phyloP scores from a whole-genome alignment of 768 basidiomycete species.

The Macrolepiota fuliginosa region DNA sequence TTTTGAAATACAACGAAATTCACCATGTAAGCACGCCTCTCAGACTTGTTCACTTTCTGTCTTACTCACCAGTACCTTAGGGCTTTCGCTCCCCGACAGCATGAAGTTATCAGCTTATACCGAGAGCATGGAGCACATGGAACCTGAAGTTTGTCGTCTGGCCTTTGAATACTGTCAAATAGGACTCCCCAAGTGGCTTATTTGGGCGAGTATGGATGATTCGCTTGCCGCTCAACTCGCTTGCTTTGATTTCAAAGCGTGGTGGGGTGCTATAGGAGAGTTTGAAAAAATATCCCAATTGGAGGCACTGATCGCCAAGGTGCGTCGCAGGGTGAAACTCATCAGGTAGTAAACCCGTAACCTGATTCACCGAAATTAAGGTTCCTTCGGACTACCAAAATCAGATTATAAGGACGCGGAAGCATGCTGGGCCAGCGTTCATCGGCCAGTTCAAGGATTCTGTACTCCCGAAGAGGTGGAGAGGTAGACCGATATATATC shows the following conservation, averaged over 20 bases:
- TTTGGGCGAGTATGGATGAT: background rate
- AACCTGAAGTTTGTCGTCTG: background rate
- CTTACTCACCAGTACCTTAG: background rate
- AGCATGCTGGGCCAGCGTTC: too few relatives aligned
- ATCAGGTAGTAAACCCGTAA: too few relatives aligned
- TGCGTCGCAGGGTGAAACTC: background rate
- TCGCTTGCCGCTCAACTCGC: background rate
- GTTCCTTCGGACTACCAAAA: background rate
- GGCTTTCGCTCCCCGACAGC: background rate
- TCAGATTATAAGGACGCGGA: background rate
- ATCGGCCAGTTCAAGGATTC: too few relatives aligned
- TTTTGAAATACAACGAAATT: background rate
- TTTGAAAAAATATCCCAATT: background rate
- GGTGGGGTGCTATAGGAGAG: background rate
- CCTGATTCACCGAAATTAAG: background rate
- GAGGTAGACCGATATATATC: background rate
- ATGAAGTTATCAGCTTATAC: too few relatives aligned
- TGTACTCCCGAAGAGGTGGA: background rate
- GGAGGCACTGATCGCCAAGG: background rate
- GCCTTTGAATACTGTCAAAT: background rate
- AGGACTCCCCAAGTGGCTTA: background rate
- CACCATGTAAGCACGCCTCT: background rate
- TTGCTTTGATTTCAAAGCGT: background rate
- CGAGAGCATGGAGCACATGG: background rate
- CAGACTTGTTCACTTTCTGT: background rate